Evolutionary conservation across 495 filamentous ascomycete genomes (phyloP).

Genomic region (Hypomontagnella submonticulosa): DNA sequence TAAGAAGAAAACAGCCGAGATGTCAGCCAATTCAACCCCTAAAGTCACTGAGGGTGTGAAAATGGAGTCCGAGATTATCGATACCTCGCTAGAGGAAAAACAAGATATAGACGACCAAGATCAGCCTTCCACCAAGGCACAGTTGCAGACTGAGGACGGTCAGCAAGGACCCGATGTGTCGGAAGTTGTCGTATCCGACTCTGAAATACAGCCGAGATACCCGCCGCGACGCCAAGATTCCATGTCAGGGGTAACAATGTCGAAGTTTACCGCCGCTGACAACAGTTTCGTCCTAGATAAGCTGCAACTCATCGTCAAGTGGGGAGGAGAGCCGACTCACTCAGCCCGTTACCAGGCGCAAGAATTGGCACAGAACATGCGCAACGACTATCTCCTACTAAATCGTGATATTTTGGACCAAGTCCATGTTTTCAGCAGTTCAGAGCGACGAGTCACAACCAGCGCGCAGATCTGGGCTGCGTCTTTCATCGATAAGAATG

Average conservation of each 20-base stretch:
- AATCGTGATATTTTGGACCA: conserved; percentile 91
- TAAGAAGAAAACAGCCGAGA: conserved; percentile 72
- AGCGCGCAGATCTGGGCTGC: conserved; percentile 97
- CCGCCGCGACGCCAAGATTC: conserved; percentile 79
- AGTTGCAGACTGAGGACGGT: conserved; percentile 30
- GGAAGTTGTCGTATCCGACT: conserved; percentile 33
- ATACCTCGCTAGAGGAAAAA: conserved; percentile 75
- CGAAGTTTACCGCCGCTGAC: conserved; percentile 87
- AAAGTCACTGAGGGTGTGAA: conserved; percentile 39
- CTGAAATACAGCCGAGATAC: conserved; percentile 39
- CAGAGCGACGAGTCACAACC: conserved; percentile 91
- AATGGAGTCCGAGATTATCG: conserved; percentile 52
- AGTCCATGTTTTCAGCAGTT: conserved; percentile 92
- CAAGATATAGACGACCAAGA: conserved; percentile 52
- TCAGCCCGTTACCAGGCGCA: conserved; percentile 95
- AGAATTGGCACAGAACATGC: conserved; percentile 93
- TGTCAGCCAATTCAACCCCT: conserved; percentile 38
- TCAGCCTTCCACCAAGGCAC: conserved; percentile 18
- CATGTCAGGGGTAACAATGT: conserved; percentile 85
- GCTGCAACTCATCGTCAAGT: conserved; percentile 96
- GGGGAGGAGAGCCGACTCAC: conserved; percentile 98
- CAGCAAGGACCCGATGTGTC: conserved; percentile 20
- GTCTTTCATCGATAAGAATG: conserved; percentile 88
- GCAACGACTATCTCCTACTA: conserved; percentile 92
- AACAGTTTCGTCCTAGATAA: conserved; percentile 93